Evolutionary conservation across 768 basidiomycete genomes (phyloP).

Genomic region (Mycena galopus): DNA sequence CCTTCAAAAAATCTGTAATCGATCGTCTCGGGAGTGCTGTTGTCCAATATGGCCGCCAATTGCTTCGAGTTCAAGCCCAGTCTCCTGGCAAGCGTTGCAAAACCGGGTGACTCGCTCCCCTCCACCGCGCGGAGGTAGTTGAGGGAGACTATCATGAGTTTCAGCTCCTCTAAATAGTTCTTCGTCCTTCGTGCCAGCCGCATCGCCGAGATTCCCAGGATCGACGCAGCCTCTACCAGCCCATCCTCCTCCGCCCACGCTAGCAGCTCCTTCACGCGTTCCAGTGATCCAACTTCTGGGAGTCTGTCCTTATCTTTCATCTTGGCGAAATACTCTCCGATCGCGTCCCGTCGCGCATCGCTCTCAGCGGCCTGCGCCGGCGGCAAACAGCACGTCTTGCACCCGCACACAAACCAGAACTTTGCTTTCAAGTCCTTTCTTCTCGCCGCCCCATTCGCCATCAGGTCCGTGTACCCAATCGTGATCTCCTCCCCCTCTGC

Average conservation of each 20-base stretch:
- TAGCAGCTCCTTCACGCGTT: conserved; percentile 16
- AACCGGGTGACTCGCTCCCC: conserved; percentile 24
- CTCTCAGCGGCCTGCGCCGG: conserved; percentile 1
- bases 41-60: conserved; percentile 21
- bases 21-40: neutral
- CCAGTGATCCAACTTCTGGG: conserved; percentile 2
- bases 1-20: conserved; percentile 10
- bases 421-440: neutral
- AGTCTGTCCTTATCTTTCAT: neutral
- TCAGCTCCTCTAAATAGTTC: conserved; percentile 7
- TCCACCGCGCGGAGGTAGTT: conserved; percentile 25
- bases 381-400: conserved; percentile 18
- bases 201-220: conserved; percentile 24
- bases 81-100: conserved; percentile 17
- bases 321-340: conserved; percentile 14
- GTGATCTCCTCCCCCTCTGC: conserved; percentile 33
- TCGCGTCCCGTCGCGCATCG: conserved; percentile 18
- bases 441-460: conserved; percentile 9
- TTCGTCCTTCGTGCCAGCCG: conserved; percentile 20
- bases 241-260: conserved; percentile 28
- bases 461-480: conserved; percentile 28
- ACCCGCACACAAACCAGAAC: conserved; percentile 26
- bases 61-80: conserved; percentile 7
- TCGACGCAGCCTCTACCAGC: conserved; percentile 25
- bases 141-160: conserved; percentile 1